A percentile compares a stretch with the other conserved stretches of the same genome.
phyloP scores from a whole-genome alignment of 2,329 filamentous ascomycete genomes.

The Pseudogymnoascus sp. region DNA sequence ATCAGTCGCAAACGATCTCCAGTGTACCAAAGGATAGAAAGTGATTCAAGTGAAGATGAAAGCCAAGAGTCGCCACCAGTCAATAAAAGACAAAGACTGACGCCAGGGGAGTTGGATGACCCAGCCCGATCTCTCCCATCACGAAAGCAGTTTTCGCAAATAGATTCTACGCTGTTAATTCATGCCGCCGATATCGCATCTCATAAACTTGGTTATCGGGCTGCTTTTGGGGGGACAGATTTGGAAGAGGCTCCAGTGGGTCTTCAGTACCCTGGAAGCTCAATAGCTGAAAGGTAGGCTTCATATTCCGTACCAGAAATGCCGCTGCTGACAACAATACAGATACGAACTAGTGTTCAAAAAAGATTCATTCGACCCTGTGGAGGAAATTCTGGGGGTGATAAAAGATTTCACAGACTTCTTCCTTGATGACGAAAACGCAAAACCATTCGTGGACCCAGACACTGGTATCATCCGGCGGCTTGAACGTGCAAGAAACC shows the following conservation, averaged over 20 bases:
- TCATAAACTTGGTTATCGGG: conserved; percentile 42
- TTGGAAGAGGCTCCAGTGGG: conserved; percentile 47
- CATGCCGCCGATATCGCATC: conserved; percentile 52
- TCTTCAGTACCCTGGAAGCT: conserved; percentile 76
- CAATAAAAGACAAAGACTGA: conserved; percentile 12
- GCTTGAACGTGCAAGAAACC: conserved; percentile 62
- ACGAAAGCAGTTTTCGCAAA: conserved; percentile 21
- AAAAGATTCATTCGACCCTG: conserved; percentile 69
- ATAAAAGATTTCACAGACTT: conserved; percentile 62
- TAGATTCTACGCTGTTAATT: conserved; percentile 30
- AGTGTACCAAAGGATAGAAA: conserved; percentile 15
- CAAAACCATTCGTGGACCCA: conserved; percentile 60
- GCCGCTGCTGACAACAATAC: conserved; percentile 11
- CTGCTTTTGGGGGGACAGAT: conserved; percentile 40
- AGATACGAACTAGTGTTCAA: conserved; percentile 70
- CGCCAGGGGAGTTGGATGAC: conserved; percentile 15
- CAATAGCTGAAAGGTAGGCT: conserved; percentile 56
- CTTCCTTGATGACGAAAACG: conserved; percentile 67
- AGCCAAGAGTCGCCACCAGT: conserved; percentile 4
- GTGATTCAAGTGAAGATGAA: conserved; percentile 12
- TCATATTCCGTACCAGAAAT: background rate
- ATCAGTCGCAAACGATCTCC: conserved; percentile 16
- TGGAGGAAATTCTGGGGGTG: conserved; percentile 63
- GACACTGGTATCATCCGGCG: conserved; percentile 67
- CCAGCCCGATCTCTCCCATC: conserved; percentile 22